Percentiles rank a stretch among this genome's conserved stretches.
phyloP scores from a whole-genome alignment of 805 yeast genomes.

The Wickerhamomyces chaumierensis region DNA sequence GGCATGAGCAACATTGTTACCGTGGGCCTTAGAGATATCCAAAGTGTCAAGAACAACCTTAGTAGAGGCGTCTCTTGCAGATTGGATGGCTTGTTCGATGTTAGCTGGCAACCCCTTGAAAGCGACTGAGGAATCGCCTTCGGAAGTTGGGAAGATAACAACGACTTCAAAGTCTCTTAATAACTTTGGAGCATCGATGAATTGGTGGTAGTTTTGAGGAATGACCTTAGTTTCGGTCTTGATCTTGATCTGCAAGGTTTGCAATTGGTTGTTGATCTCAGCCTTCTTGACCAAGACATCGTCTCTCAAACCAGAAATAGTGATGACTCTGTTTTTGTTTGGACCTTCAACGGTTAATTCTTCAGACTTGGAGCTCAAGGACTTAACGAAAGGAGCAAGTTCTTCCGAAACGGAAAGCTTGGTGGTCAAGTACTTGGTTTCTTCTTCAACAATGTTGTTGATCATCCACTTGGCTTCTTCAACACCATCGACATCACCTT shows the following conservation, averaged over 20 bases:
- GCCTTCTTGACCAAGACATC: slow-evolving; percentile 45
- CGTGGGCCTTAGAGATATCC: slow-evolving; percentile 85
- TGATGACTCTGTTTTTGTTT: slow-evolving; percentile 32
- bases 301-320: slow-evolving; percentile 64
- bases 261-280: slow-evolving; percentile 34
- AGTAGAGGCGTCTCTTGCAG: slow-evolving; percentile 49
- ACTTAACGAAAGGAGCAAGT: slow-evolving; percentile 21
- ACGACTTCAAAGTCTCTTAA: slow-evolving; percentile 44
- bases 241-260: slow-evolving; percentile 32
- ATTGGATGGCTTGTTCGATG: slow-evolving; percentile 49
- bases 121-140: slow-evolving; percentile 36
- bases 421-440: slow-evolving; percentile 47
- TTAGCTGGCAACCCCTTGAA: slow-evolving; percentile 55
- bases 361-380: slow-evolving; percentile 21
- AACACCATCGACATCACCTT: slow-evolving; percentile 82
- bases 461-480: slow-evolving; percentile 62
- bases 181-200: slow-evolving; percentile 46
- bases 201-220: slow-evolving; percentile 60
- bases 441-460: slow-evolving; percentile 60
- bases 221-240: slow-evolving; percentile 46
- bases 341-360: slow-evolving; percentile 17
- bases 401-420: slow-evolving; percentile 32
- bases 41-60: slow-evolving; percentile 52
- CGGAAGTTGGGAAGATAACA: slow-evolving; percentile 38
- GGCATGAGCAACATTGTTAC: slow-evolving; percentile 69